A percentile compares a stretch with the other conserved stretches of the same genome.
phyloP scores from a whole-genome alignment of 345 rosid genomes.

The Heritiera fomes region DNA sequence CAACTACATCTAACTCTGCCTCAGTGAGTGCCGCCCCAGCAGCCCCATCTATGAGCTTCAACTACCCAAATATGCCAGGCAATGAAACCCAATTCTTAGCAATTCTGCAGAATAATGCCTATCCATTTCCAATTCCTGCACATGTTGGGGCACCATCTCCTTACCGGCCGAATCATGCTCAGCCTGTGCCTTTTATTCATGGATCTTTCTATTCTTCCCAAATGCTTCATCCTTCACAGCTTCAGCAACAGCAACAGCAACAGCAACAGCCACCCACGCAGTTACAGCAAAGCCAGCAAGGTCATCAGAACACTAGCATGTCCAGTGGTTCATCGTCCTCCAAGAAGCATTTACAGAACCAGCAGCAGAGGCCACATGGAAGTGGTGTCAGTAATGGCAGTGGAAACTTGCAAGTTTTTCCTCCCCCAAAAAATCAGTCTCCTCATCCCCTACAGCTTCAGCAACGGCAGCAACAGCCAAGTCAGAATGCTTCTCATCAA shows the following conservation, averaged over 20 bases:
- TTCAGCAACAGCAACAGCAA: conserved; percentile 46
- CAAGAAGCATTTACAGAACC: conserved; percentile 80
- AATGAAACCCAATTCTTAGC: conserved; percentile 91
- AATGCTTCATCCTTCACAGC: conserved; percentile 76
- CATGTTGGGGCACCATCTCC: conserved; percentile 77
- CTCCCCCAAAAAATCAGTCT: conserved; percentile 54
- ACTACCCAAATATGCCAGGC: conserved; percentile 72
- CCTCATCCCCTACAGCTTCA: conserved; percentile 57
- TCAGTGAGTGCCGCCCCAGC: conserved; percentile 51
- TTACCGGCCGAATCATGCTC: conserved; percentile 72
- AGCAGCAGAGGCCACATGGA: conserved; percentile 58
- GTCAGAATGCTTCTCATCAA: conserved; percentile 60
- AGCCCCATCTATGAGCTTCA: conserved; percentile 78
- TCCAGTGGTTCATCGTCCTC: conserved; percentile 76
- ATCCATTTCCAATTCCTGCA: conserved; percentile 80
- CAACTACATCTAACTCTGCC: conserved; percentile 46
- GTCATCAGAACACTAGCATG: conserved; percentile 69
- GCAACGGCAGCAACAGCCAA: conserved; percentile 62
- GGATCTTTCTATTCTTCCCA: conserved; percentile 88
- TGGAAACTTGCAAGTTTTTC: conserved; percentile 67
- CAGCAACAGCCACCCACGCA: conserved; percentile 47
- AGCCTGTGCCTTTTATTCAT: conserved; percentile 75
- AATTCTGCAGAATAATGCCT: conserved; percentile 75
- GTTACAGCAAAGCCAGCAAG: conserved; percentile 62
- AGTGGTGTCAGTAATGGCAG: conserved; percentile 42